A percentile compares a stretch with the other conserved stretches of the same genome.
phyloP scores from a whole-genome alignment of 768 basidiomycete species.

The Tulasnella sp. region DNA sequence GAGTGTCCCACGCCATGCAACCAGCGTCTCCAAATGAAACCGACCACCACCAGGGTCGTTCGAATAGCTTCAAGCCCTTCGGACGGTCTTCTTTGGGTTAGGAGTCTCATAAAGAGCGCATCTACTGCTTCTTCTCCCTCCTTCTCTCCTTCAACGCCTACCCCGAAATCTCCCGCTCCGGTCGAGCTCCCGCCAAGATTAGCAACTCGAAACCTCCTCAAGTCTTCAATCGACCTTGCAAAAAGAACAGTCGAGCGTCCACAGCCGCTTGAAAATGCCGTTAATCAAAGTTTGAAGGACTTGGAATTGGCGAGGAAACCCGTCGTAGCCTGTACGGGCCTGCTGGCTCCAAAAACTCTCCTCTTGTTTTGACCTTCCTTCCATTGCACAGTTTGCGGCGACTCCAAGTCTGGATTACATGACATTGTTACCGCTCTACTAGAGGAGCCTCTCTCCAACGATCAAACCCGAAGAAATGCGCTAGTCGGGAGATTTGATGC shows the following conservation, averaged over 20 bases:
- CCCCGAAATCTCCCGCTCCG: not conserved
- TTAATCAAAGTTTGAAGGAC: not conserved
- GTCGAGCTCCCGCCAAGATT: constrained; percentile 7
- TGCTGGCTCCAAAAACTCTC: not conserved
- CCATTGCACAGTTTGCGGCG: constrained; percentile 8
- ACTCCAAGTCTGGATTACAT: not conserved
- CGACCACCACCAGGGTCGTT: not conserved
- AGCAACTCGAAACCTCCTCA: constrained; percentile 8
- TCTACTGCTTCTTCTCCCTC: not conserved
- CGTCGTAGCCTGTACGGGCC: constrained; percentile 7
- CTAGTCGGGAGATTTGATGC: constrained; percentile 11
- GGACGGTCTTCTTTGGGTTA: not conserved
- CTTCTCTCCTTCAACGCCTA: not conserved
- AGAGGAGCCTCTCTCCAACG: constrained; percentile 18
- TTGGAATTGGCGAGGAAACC: constrained; percentile 1
- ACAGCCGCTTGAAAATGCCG: not conserved
- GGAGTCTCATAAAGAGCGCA: not conserved
- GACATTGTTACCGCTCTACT: constrained; percentile 17
- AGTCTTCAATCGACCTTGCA: constrained; percentile 11
- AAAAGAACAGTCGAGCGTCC: not conserved
- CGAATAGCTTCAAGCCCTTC: not conserved
- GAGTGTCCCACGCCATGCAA: not conserved
- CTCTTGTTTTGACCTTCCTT: not conserved
- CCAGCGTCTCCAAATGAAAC: not conserved
- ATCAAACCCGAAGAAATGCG: constrained; percentile 10